Percentiles rank a stretch among this genome's conserved stretches.
phyloP scores from a whole-genome alignment of 306 rosid genomes.

The Vigna angularis region DNA sequence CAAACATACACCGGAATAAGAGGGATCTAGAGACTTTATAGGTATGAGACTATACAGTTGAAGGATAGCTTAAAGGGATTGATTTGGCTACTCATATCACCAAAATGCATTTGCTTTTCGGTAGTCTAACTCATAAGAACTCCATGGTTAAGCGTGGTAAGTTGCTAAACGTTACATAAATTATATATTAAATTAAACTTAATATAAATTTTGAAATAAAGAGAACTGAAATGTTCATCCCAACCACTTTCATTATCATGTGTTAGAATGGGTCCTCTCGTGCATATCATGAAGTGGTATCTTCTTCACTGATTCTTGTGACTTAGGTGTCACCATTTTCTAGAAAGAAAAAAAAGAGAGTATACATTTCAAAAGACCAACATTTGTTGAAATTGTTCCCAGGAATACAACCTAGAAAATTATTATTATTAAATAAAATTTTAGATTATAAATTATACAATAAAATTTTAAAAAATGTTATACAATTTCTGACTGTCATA shows the following conservation, averaged over 20 bases:
- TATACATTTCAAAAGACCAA: neutral
- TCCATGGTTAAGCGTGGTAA: too few species aligned
- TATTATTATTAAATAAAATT: neutral
- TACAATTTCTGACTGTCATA: too few species aligned
- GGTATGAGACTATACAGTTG: too few species aligned
- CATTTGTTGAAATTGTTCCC: neutral
- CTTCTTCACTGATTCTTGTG: neutral
- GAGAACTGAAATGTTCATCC: neutral
- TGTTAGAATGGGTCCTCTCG: neutral
- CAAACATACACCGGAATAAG: too few species aligned
- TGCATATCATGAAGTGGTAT: neutral
- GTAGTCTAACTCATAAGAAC: too few species aligned
- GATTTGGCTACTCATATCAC: too few species aligned
- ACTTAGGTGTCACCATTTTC: neutral
- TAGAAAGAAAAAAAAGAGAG: neutral
- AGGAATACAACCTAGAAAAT: neutral
- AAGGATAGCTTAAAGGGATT: too few species aligned
- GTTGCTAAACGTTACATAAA: too few species aligned
- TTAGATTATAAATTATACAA: neutral
- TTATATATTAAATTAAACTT: too few species aligned
- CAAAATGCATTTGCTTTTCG: too few species aligned
- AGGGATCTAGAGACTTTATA: too few species aligned
- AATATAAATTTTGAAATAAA: neutral
- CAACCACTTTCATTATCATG: neutral
- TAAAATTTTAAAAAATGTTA: neutral